These are phyloP conservation scores for Lathyrus tuberosus DNA, from an alignment of 306 rosid species.

Conservation along the genomic window DNA sequence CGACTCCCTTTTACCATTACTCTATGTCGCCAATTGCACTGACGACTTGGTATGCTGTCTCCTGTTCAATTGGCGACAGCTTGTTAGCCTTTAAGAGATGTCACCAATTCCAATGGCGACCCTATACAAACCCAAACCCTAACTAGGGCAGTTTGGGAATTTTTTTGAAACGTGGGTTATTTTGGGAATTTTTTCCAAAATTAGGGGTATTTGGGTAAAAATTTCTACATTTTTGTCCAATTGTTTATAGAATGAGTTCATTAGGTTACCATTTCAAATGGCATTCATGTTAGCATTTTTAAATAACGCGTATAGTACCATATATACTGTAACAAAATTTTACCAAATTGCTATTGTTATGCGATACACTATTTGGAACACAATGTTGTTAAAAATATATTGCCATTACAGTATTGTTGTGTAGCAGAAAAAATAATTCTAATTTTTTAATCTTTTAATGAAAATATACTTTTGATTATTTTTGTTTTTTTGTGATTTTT, in stretches of 20 bases:
- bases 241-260: constrained; percentile 38
- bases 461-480: background rate
- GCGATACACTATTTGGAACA: background rate
- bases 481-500: constrained; percentile 32
- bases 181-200: no score
- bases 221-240: no score
- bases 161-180: no score
- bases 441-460: background rate
- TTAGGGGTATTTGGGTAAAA: no score
- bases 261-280: constrained; percentile 19
- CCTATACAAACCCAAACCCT: no score
- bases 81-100: no score
- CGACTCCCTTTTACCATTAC: no score
- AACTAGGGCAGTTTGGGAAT: no score
- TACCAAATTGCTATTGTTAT: background rate
- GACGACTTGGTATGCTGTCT: no score
- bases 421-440: background rate
- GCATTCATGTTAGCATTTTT: background rate
- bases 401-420: background rate
- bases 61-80: no score
- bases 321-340: background rate
- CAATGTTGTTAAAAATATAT: background rate
- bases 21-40: no score
- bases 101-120: no score
- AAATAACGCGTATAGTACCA: background rate